Percentiles rank a stretch among this genome's conserved stretches.
These are phyloP conservation scores for Symbiodinium natans DNA, from an alignment of 73 alveolate species.

Conservation along the genomic window DNA sequence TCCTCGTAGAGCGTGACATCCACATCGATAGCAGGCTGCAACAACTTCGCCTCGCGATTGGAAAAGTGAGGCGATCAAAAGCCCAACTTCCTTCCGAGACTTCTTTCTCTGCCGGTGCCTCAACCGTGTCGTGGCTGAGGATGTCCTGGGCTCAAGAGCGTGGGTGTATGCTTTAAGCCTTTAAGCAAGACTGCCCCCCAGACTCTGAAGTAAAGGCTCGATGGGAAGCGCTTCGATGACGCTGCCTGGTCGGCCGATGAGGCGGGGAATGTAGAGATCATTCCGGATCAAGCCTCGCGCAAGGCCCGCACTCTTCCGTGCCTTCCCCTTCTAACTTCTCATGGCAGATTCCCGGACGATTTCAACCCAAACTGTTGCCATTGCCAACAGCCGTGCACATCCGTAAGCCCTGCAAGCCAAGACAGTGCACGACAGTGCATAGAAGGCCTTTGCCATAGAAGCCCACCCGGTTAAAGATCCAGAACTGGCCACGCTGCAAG, in stretches of 20 bases:
- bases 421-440: too few species aligned
- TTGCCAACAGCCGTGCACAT: too few species aligned
- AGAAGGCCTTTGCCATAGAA: slow-evolving; percentile 82
- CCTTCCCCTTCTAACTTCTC: too few species aligned
- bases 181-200: too few species aligned
- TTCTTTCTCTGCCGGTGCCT: background rate
- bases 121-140: slow-evolving; percentile 61
- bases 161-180: background rate
- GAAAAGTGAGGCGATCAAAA: too few species aligned
- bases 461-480: slow-evolving; percentile 81
- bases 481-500: slow-evolving; percentile 78
- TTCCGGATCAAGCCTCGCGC: slow-evolving; percentile 60
- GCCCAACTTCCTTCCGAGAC: too few species aligned
- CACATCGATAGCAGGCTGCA: slow-evolving; percentile 78
- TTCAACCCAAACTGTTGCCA: too few species aligned
- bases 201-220: slow-evolving; percentile 6
- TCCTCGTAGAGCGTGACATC: slow-evolving; percentile 85
- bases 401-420: too few species aligned
- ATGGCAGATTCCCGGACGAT: too few species aligned
- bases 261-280: slow-evolving; percentile 68
- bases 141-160: background rate
- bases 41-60: slow-evolving; percentile 26
- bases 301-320: background rate
- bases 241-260: slow-evolving; percentile 61
- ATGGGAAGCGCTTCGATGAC: slow-evolving; percentile 78